Evolutionary conservation across 768 basidiomycete species (phyloP).

Genomic region (Phaeotremella fagi): DNA sequence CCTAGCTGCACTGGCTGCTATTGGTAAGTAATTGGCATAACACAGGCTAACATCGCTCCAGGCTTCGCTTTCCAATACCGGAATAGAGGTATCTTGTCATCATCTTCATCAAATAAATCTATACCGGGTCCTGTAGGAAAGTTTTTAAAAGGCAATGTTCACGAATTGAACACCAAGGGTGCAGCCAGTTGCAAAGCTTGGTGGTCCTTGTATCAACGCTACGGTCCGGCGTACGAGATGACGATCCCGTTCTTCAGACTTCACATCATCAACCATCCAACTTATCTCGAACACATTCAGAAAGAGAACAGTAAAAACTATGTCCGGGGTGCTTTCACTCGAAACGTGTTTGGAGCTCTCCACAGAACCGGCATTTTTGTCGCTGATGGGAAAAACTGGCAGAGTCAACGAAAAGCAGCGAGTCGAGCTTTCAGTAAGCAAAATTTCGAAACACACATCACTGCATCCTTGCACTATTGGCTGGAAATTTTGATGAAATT

Average conservation of each 20-base stretch:
- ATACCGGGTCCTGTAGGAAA: not conserved
- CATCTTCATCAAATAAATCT: not conserved
- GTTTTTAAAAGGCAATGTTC: not conserved
- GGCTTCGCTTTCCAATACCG: no score
- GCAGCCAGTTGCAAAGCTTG: not conserved
- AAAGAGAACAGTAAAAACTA: conserved; percentile 2
- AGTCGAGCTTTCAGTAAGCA: not conserved
- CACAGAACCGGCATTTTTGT: conserved; percentile 4
- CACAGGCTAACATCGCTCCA: no score
- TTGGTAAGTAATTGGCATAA: no score
- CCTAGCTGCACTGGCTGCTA: no score
- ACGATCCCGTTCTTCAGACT: not conserved
- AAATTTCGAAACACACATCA: not conserved
- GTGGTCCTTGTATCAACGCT: not conserved
- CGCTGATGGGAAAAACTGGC: conserved; percentile 1
- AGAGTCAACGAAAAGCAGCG: not conserved
- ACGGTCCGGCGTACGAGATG: not conserved
- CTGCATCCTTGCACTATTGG: not conserved
- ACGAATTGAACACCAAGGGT: not conserved
- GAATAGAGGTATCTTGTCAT: not conserved
- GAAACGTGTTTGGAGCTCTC: not conserved
- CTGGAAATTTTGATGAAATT: not conserved
- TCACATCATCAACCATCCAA: conserved; percentile 2
- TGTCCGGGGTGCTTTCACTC: conserved; percentile 1
- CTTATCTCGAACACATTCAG: conserved; percentile 3